Percentiles rank a stretch among this genome's conserved stretches.
These are phyloP conservation scores for Beauveria brongniartii DNA, from an alignment of 2,329 filamentous ascomycete species.

Conservation along the genomic window DNA sequence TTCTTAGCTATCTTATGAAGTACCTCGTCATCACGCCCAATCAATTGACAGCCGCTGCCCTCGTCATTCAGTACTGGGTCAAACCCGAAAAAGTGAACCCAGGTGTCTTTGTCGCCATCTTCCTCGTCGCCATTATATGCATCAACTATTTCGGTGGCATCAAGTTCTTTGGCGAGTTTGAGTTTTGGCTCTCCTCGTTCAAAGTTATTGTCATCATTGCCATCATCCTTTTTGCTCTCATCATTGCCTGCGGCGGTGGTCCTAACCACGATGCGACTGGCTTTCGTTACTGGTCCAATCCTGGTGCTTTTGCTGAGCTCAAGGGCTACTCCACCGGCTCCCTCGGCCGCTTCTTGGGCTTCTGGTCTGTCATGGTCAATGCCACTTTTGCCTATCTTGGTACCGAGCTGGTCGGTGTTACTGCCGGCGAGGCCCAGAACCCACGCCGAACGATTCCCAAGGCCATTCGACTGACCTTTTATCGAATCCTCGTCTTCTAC, in stretches of 20 bases:
- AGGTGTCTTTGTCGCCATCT: conserved; percentile 70
- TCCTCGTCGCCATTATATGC: conserved; percentile 51
- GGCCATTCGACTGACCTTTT: conserved; percentile 74
- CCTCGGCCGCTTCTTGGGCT: conserved; percentile 47
- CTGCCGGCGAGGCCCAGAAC: conserved; percentile 72
- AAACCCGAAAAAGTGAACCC: conserved; percentile 58
- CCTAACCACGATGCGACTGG: conserved; percentile 54
- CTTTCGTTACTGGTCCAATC: conserved; percentile 58
- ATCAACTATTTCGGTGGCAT: conserved; percentile 60
- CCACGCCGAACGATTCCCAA: conserved; percentile 68
- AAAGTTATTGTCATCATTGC: conserved; percentile 61
- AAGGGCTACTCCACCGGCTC: conserved; percentile 17
- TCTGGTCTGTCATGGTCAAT: conserved; percentile 66
- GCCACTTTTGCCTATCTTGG: conserved; percentile 74
- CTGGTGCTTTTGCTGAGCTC: conserved; percentile 37
- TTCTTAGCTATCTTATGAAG: conserved; percentile 53
- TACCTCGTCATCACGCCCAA: conserved; percentile 84
- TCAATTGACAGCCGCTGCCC: conserved; percentile 69
- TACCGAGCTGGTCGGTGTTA: conserved; percentile 70
- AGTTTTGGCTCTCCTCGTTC: conserved; percentile 56
- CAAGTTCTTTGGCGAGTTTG: conserved; percentile 58
- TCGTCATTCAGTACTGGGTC: conserved; percentile 76
- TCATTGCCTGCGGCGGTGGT: conserved; percentile 58
- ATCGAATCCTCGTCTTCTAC: conserved; percentile 76
- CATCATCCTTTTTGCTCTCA: conserved; percentile 56